A percentile compares a stretch with the other conserved stretches of the same genome.
These are phyloP conservation scores for Oryza glumipatula DNA, from an alignment of 176 grass and related monocot species.

Conservation along the genomic window DNA sequence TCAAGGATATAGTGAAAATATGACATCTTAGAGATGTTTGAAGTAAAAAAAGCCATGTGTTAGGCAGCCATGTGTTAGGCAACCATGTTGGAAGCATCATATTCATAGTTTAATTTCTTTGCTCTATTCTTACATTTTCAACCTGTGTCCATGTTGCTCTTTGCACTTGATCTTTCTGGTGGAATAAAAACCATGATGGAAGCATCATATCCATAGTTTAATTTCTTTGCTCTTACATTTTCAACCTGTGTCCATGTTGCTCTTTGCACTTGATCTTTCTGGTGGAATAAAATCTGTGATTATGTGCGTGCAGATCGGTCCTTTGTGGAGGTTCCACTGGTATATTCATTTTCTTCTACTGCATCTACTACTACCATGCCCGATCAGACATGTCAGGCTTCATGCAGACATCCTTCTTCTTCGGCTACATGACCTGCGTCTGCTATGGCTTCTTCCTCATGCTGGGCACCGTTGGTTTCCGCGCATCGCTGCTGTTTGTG, in stretches of 20 bases:
- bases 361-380: slow-evolving; percentile 94
- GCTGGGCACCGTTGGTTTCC: slow-evolving; percentile 87
- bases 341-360: slow-evolving; percentile 90
- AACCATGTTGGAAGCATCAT: neutral
- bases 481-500: slow-evolving; percentile 79
- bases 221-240: neutral
- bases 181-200: neutral
- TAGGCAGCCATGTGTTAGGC: neutral
- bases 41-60: neutral
- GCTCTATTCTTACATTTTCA: neutral
- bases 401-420: slow-evolving; percentile 99
- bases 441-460: slow-evolving; percentile 98
- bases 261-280: neutral
- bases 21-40: neutral
- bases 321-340: slow-evolving; percentile 93
- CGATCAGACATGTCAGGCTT: slow-evolving; percentile 96
- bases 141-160: no score
- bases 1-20: neutral
- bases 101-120: neutral
- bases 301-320: slow-evolving; percentile 61
- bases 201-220: neutral
- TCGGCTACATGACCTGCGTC: slow-evolving; percentile 96
- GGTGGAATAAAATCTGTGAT: neutral
- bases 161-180: neutral
- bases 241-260: neutral